Evolutionary conservation across 495 filamentous ascomycete species (phyloP), one percentile per base, ranked within the genome.

Genomic region (Podospora conica): DNA sequence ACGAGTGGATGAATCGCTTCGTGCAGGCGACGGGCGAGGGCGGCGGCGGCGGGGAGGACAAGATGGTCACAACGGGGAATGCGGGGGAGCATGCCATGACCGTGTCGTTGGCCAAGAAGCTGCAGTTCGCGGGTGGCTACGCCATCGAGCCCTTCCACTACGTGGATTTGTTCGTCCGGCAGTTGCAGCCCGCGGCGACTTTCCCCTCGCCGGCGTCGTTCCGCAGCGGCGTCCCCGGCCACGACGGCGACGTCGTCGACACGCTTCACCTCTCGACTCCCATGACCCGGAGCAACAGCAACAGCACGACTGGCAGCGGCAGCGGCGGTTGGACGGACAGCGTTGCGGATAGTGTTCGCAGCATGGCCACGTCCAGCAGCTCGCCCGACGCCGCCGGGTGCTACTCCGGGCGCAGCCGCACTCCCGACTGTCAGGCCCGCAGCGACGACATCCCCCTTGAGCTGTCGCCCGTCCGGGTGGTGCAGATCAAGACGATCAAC

Each of bases 81-180:
- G 73, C 74, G 4, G 74, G 74, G 23, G 74, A 76, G 53, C 74
- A 76, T 60, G 73, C 73, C 60, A 72, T 76, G 71, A 72, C 71
- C 20, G 72, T 76, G 71, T 58, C 29, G 10, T 29, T 76, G 48
- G 74, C 69, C 0, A 29, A 70, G 11, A 74, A 68, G 63, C 55
- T 73, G 55, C 31, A 67, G 24, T 22, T 69, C 60, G 74, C 73
- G 4, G 69, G 69, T 60, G 74, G 74, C 23, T 76, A 76, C 53
- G 73, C 73, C 61, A 70, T 76, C 58, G 74, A 76, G 66, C 73
- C 74, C 8, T 76, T 71, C 27, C 74, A 76, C 40, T 72, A 66
- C 27, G 55, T 75, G 21, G 71, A 75, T 21, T 56, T 75, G 27
- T 55, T 76, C 15, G 21, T 67, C 20, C 63, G 63, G 25, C 63